These are phyloP conservation scores for Pyrenophora tritici-repentis DNA, from an alignment of 2,329 filamentous ascomycete species.

Conservation along the genomic window DNA sequence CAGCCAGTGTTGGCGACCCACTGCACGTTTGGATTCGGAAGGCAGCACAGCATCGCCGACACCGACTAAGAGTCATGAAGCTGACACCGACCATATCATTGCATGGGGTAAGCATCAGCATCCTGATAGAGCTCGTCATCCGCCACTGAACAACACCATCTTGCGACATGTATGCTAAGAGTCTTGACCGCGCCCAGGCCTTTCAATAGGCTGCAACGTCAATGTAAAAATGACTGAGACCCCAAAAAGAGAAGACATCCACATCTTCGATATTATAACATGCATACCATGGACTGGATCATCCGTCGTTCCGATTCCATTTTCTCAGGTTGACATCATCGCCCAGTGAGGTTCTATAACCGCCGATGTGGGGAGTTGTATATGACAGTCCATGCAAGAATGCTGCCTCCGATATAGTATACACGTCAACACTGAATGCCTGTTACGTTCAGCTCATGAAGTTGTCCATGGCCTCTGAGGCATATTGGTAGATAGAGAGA, in stretches of 20 bases:
- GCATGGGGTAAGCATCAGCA: neutral
- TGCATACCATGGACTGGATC: neutral
- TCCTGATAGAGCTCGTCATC: neutral
- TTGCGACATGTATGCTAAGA: neutral
- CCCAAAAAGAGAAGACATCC: neutral
- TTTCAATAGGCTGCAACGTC: neutral
- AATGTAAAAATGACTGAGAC: neutral
- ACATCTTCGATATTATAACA: neutral
- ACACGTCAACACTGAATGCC: too few species aligned
- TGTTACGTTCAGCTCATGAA: too few species aligned
- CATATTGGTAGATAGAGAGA: too few species aligned
- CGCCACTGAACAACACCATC: neutral
- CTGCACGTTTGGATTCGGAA: too few species aligned
- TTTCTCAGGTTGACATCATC: neutral
- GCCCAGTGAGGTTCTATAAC: neutral
- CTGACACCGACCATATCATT: neutral
- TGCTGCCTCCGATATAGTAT: too few species aligned
- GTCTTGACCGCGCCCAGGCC: neutral
- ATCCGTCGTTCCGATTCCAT: neutral
- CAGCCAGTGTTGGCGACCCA: too few species aligned
- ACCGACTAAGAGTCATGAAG: neutral
- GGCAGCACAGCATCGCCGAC: neutral
- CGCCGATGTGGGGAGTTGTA: neutral
- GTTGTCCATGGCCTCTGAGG: too few species aligned
- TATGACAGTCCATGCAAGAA: neutral